Evolutionary conservation across 805 yeast genomes (phyloP), one percentile per base, ranked within the genome.

Genomic region (Debaryomyces maramus): DNA sequence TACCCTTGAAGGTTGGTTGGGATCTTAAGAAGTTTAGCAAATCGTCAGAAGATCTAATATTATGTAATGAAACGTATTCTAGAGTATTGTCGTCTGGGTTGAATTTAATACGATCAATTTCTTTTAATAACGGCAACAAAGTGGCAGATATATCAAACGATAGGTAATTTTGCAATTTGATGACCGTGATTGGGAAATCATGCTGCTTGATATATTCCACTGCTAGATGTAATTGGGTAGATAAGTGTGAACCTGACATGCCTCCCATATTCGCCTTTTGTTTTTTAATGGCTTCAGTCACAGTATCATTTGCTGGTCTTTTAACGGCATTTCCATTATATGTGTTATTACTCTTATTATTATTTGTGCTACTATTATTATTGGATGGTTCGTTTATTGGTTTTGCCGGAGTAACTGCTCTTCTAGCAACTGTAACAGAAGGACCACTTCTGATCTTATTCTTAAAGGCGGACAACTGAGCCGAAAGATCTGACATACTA

Each of bases 171-270:
- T 81, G 81, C 32, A 91, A 64, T 41, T 83, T 85, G 19, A 72
- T 67, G 5, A 88, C 73, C 5, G 79, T 62, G 1, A 90, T 81
- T 0, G 97, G 88, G 17, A 73, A 62, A 48, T 87, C 95, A 41
- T 79, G 73, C 35, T 66, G 63, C 63, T 88, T 90, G 45, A 93
- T 81, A 58, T 81, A 86, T 58, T 93, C 98, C 14, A 93, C 93
- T 1, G 98, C 97, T 58, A 89, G 78, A 55, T 88, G 83, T 39
- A 93, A 72, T 58, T 88, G 88, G 3, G 97, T 90, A 4, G 96
- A 86, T 41, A 85, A 75, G 58, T 87, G 95, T 50, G 86, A 58
- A 1, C 75, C 74, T n/a, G 71, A 60, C 44, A 67, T 55, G 26
- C 51, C 58, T 6, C 48, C 56, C 43, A 44, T 36, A 30, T 45